Evolutionary conservation across 257 asterid genomes (phyloP).

Genomic region (Dorcoceras hygrometricum): DNA sequence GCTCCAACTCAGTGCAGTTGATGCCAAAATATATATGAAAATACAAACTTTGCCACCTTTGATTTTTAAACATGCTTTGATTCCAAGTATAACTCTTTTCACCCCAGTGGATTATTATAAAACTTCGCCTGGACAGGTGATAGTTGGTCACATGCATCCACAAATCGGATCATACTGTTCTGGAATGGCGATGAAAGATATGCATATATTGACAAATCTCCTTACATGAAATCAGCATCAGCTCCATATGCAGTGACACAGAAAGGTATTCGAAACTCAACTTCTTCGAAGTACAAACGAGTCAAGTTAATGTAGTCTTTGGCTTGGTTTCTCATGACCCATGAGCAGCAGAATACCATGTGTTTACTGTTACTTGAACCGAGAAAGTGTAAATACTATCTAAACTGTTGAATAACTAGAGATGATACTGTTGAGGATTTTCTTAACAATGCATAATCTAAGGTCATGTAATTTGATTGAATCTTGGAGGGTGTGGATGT

Average conservation of each 20-base stretch:
- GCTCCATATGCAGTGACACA: slow-evolving; percentile 77
- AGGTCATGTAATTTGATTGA: too few relatives aligned
- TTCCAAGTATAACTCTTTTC: background rate
- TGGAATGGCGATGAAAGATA: slow-evolving; percentile 84
- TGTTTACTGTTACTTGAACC: background rate
- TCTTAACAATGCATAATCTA: too few relatives aligned
- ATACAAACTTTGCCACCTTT: background rate
- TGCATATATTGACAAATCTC: slow-evolving; percentile 89
- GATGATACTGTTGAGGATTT: background rate
- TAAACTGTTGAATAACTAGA: background rate
- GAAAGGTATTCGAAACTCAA: slow-evolving; percentile 70
- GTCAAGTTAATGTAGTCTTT: slow-evolving; percentile 58
- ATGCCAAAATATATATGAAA: background rate
- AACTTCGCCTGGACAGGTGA: slow-evolving; percentile 56
- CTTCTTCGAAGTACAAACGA: slow-evolving; percentile 60
- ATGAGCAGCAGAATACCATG: slow-evolving; percentile 7
- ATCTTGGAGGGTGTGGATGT: too few relatives aligned
- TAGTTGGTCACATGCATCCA: slow-evolving; percentile 98
- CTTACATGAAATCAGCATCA: slow-evolving; percentile 71
- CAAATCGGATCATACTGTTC: slow-evolving; percentile 75
- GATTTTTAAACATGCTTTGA: background rate
- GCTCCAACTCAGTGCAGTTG: background rate
- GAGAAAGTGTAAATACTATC: background rate
- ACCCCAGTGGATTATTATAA: background rate
- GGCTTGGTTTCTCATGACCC: slow-evolving; percentile 1